Percentiles rank a stretch among this genome's conserved stretches.
phyloP scores from a whole-genome alignment of 345 rosid species.

The Ceriops tagal region DNA sequence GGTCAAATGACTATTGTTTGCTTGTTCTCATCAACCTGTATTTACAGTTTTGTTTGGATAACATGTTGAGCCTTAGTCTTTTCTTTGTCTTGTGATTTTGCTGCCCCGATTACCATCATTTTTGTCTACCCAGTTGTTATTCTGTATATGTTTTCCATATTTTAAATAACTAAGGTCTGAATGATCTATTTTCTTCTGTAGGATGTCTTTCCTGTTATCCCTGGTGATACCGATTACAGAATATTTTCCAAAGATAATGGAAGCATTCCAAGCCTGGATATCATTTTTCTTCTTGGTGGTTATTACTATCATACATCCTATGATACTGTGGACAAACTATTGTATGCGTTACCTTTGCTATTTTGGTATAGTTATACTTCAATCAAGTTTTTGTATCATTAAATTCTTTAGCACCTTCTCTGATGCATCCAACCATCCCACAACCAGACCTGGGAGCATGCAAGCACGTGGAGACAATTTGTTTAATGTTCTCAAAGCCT shows the following conservation, averaged over 20 bases:
- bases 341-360: slow-evolving; percentile 71
- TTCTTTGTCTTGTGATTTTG: background rate
- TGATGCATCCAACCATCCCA: slow-evolving; percentile 26
- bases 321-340: slow-evolving; percentile 91
- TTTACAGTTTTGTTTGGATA: background rate
- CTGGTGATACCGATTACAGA: slow-evolving; percentile 97
- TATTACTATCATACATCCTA: slow-evolving; percentile 94
- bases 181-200: slow-evolving; percentile 22
- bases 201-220: slow-evolving; percentile 90
- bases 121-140: background rate
- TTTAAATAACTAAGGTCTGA: background rate
- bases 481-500: slow-evolving; percentile 64
- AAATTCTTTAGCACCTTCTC: slow-evolving; percentile 30
- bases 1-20: background rate
- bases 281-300: slow-evolving; percentile 94
- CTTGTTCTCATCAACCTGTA: background rate
- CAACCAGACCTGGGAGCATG: slow-evolving; percentile 92
- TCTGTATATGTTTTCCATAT: background rate
- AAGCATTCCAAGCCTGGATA: slow-evolving; percentile 90
- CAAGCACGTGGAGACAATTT: slow-evolving; percentile 99
- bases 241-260: slow-evolving; percentile 89
- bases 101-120: background rate
- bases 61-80: background rate
- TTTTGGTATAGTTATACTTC: slow-evolving; percentile 51
- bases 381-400: slow-evolving; percentile 15